Evolutionary conservation across 139 green algal genomes (phyloP), one percentile per base, ranked within the genome.

Genomic region (Chlamydomonas urium): DNA sequence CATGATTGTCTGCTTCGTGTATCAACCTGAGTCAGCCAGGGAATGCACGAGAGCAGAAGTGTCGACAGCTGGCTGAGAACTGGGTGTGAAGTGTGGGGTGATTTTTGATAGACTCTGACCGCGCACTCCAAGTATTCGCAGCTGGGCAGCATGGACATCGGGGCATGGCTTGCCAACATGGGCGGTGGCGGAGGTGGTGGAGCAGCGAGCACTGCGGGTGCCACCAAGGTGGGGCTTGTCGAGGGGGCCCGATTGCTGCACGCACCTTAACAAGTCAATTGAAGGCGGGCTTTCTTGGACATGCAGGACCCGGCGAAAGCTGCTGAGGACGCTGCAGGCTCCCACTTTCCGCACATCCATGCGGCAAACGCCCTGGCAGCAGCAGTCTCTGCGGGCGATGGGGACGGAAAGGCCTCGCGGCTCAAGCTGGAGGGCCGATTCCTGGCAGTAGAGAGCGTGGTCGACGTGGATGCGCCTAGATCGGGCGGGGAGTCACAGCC

Each of bases 311-410:
- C 23, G 14, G 31, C 59, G 10, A 4, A 38, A 24, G 32, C 31
- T 45, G 59, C 31, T 57, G 24, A 36, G 21, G 63, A 23, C 57
- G 33, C 24, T 29, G 36, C 6, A 71, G 37, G 6, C 24, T 31
- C 63, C 3, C 4, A 14, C 38, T 26, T 37, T 28, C 21, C 38
- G n/a, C 31, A 58, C 8, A 59, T 31, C 24, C 34, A 38, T 26
- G 75, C 69, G 2, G 60, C 75, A 0, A 63, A 74, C 17, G 75
- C 75, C 3, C 53, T 81, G 28, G 75, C 75, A 5, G 69, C 75
- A 5, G 75, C 75, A 1, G 48, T 81, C 2, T 53, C 63, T 0
- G 10, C 66, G 1, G 75, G 75, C 26, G 63, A 75, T 8, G 26
- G 38, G 26, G n/a, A n/a, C n/a, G n/a, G n/a, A n/a, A n/a, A n/a